Conservation (phyloP, 139 green algal species). For the Haematococcus lacustris region DNA sequence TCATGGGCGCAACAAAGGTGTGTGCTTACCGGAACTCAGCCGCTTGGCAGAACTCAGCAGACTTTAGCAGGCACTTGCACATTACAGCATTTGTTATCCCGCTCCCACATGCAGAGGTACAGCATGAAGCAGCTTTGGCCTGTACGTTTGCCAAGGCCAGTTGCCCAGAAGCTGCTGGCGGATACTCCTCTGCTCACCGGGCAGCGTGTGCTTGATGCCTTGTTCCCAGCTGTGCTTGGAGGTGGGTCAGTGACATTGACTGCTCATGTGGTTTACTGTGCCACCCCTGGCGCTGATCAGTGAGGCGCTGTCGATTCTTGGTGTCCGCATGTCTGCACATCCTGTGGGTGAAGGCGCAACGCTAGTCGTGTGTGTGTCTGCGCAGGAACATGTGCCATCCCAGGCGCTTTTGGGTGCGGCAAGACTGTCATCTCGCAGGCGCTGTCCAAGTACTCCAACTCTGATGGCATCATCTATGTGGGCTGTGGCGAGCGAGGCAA, state of each 20-base stretch:
- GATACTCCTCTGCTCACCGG: conserved; percentile 96
- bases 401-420: conserved; percentile 96
- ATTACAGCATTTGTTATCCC: conserved; percentile 5
- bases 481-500: conserved; percentile 96
- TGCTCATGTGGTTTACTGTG: too few species aligned
- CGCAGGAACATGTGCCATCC: conserved; percentile 92
- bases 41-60: too few species aligned
- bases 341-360: too few species aligned
- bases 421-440: conserved; percentile 99
- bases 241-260: too few species aligned
- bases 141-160: conserved; percentile 84
- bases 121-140: conserved; percentile 96
- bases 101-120: conserved; percentile 59
- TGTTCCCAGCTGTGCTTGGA: conserved; percentile 96
- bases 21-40: too few species aligned
- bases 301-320: too few species aligned
- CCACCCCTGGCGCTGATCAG: too few species aligned
- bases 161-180: conserved; percentile 91
- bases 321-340: too few species aligned
- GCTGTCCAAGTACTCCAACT: conserved; percentile 98
- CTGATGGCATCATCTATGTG: conserved; percentile 98
- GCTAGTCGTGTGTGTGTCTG: neutral
- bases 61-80: too few species aligned
- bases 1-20: conserved; percentile 85
- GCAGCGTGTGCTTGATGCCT: conserved; percentile 92